These are phyloP conservation scores for Xylaria longipes DNA, from an alignment of 495 filamentous ascomycete species.

Conservation along the genomic window DNA sequence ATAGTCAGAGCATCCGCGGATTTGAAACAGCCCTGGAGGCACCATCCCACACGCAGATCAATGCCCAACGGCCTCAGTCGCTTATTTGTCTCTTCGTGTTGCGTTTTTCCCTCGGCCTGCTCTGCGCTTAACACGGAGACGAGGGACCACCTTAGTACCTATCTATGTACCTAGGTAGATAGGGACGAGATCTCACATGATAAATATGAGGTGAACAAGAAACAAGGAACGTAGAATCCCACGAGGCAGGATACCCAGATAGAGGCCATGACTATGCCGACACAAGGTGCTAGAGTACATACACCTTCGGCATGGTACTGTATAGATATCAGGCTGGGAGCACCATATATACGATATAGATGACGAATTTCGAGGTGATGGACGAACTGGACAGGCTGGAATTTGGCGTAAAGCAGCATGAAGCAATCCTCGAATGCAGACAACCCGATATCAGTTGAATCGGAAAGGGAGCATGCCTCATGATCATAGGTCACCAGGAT, in stretches of 20 bases:
- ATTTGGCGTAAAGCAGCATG: background rate
- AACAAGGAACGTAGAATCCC: background rate
- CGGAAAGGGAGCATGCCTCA: background rate
- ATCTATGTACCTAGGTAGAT: background rate
- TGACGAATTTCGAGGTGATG: background rate
- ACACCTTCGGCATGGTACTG: background rate
- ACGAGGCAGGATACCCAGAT: background rate
- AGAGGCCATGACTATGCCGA: background rate
- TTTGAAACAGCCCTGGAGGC: constrained; percentile 41
- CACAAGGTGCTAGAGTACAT: constrained; percentile 3
- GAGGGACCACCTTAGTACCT: background rate
- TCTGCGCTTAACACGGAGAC: background rate
- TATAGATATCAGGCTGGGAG: background rate
- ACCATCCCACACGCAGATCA: constrained; percentile 34
- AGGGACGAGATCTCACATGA: constrained; percentile 4
- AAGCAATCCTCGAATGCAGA: background rate
- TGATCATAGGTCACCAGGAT: background rate
- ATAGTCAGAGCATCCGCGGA: constrained; percentile 38
- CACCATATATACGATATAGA: background rate
- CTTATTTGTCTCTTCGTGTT: constrained; percentile 17
- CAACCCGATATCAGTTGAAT: background rate
- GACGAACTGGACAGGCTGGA: background rate
- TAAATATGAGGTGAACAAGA: background rate
- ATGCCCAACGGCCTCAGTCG: constrained; percentile 38
- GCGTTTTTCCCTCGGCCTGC: background rate